Evolutionary conservation across 768 basidiomycete genomes (phyloP), one percentile per base, ranked within the genome.

Genomic region (Psilocybe cyanescens): DNA sequence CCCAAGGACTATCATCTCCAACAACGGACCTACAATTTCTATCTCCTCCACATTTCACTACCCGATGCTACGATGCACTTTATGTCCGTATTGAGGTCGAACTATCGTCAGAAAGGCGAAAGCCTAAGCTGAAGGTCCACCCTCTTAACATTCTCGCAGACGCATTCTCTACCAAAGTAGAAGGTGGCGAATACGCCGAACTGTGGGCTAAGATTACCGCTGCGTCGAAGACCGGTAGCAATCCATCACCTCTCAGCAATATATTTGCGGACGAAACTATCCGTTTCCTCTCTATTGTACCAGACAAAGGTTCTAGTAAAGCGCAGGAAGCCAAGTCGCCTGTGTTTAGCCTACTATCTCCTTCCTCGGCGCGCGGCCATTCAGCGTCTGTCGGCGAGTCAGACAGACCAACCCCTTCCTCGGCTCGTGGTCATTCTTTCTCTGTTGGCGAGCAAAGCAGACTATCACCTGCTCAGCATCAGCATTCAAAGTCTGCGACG

Each of bases 211-310:
- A 78, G 24, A 77, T 92, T 55, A 83, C 80, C 28, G 72, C 74
- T 11, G 76, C 75, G 8, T 78, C 78, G 17, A 76, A 74, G 3
- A 71, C 77, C 33, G 67, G 70, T 7, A 70, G 70, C 39, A 70
- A 65, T 4, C 64, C 71, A 17, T 73, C 78, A 3, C 78, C 83
- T 16, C 71, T 88, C 57, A 65, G 79, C 58, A 81, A 81, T 54
- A 75, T 93, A 55, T 86, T 93, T 58, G 78, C 86, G 4, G 90
- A 92, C 60, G 91, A 92, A 59, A 92, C 87, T 0, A 77, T 90
- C 19, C 79, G 80, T 16, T 81, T 71, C 75, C 79, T 74, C 62
- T 77, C 84, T 1, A 77, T 85, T 61, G 71, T 87, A 28, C 83
- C 86, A n/a, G 74, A 77, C 11, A 80, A 79, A 33, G 58, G 41